Evolutionary conservation across 208 protist species (phyloP).

Genomic region (Leishmania martiniquensis): DNA sequence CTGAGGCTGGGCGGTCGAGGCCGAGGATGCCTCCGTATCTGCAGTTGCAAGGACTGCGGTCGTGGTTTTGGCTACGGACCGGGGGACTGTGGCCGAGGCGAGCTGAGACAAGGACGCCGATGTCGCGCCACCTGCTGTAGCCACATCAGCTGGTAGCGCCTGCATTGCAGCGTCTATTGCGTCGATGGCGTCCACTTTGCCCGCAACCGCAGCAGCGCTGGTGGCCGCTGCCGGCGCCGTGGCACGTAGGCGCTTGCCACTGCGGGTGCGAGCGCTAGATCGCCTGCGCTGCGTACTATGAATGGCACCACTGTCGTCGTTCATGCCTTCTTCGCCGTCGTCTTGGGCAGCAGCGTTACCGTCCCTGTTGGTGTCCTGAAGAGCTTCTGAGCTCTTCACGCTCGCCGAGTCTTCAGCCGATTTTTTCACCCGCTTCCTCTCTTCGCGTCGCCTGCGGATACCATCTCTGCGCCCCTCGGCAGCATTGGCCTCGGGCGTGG

Average conservation of each 20-base stretch:
- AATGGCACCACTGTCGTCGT: neutral
- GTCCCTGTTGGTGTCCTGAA: neutral
- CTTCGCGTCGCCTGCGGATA: neutral
- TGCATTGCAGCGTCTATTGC: neutral
- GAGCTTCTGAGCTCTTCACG: neutral
- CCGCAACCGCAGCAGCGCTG: neutral
- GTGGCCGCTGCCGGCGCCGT: neutral
- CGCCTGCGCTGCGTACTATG: neutral
- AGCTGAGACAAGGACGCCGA: neutral
- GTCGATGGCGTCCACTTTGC: neutral
- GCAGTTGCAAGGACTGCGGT: neutral
- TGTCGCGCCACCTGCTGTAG: neutral
- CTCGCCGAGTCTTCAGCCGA: neutral
- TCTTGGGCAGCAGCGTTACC: neutral
- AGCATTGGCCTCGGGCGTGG: neutral
- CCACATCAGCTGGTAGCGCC: neutral
- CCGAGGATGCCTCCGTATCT: neutral
- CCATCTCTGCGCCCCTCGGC: neutral
- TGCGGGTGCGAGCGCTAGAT: neutral
- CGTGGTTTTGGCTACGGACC: neutral
- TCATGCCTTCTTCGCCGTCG: neutral
- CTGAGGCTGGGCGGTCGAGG: neutral
- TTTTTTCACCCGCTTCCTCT: no score
- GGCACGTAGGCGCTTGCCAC: slow-evolving; percentile 9
- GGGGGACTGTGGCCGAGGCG: neutral